Base-by-base conservation (phyloP, 2,329 filamentous ascomycete species). In the Colletotrichum musae region DNA sequence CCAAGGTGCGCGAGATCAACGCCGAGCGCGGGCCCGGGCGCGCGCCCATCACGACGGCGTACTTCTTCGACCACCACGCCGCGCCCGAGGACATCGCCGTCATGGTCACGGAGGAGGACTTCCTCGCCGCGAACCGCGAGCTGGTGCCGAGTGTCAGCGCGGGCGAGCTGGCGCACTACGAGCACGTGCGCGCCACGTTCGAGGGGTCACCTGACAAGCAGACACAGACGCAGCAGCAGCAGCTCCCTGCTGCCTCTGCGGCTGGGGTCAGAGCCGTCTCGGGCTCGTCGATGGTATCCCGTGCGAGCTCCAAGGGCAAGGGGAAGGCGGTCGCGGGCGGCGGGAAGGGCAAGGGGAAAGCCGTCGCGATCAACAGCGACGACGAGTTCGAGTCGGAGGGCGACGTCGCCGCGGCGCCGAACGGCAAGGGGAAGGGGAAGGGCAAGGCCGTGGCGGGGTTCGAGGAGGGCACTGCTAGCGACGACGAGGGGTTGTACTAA, bases 61-160 rank as follows among this genome's bases (percentile, higher is more conserved):
- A 96, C 81, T 99, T 95, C 83, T 99, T 99, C 78, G 96, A 99
- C 77, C 95, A 98, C 81, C 86, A 93, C 73, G 94, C 95, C 15
- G 93, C 89, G 0, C 87, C 91, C 12, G 92, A 93, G 54, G 96
- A 99, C 77, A 89, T 95, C 1, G 89, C 92, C 28, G 95, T 99
- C 72, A 91, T 93, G 82, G 96, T 99, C 32, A 93, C 90, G 1
- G 95, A 98, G 79, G 88, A 92, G 57, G 96, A 99, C 80, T 99
- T 99, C 77, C 78, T 92, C 24, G 88, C 89, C 28, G 96, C 96
- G 1, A 91, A 95, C 75, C 84, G 84, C 51, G 96, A 98, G 81
- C 87, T 99, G 48, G 91, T 98, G n/a, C 95, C 95, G 16, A 95
- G 92, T 82, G 96, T 99, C 59, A 97, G 94, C 76, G 91, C 92